Evolutionary conservation across 73 alveolate species (phyloP).

Genomic region (Durusdinium trenchii): DNA sequence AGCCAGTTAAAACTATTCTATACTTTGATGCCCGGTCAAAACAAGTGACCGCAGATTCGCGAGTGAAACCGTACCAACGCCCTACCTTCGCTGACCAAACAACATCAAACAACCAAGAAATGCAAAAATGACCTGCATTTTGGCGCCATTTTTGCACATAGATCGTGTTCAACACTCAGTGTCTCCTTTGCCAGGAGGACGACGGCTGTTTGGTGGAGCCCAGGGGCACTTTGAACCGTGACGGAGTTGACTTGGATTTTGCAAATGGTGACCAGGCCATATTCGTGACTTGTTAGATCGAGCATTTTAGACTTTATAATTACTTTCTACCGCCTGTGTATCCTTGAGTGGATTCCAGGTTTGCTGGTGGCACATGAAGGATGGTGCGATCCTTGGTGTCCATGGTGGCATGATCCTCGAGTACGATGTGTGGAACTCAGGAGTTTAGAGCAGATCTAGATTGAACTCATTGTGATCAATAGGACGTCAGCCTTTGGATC

Average conservation of each 20-base stretch:
- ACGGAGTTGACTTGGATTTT: slow-evolving; percentile 33
- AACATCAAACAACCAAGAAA: too few species aligned
- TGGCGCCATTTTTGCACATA: too few species aligned
- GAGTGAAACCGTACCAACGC: too few species aligned
- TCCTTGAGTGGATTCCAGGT: not conserved
- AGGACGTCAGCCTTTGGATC: too few species aligned
- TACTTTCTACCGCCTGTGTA: not conserved
- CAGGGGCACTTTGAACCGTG: slow-evolving; percentile 38
- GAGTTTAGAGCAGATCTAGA: too few species aligned
- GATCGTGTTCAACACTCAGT: too few species aligned
- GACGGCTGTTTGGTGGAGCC: slow-evolving; percentile 62
- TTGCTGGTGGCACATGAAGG: slow-evolving; percentile 93
- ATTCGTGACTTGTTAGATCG: not conserved
- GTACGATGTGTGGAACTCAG: slow-evolving; percentile 19
- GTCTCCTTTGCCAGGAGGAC: slow-evolving; percentile 18
- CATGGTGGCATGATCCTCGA: slow-evolving; percentile 68
- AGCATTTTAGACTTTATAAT: not conserved
- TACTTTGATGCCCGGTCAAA: not conserved
- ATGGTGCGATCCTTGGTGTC: slow-evolving; percentile 70
- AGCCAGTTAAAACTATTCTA: not conserved
- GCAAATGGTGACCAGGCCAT: slow-evolving; percentile 41
- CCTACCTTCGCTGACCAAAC: too few species aligned
- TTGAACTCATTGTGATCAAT: too few species aligned
- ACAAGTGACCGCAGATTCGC: not conserved
- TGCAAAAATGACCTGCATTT: too few species aligned